Percentiles rank a stretch among this genome's conserved stretches.
These are phyloP conservation scores for Sclerotiophoma versabilis DNA, from an alignment of 2,329 filamentous ascomycete genomes.

Conservation along the genomic window DNA sequence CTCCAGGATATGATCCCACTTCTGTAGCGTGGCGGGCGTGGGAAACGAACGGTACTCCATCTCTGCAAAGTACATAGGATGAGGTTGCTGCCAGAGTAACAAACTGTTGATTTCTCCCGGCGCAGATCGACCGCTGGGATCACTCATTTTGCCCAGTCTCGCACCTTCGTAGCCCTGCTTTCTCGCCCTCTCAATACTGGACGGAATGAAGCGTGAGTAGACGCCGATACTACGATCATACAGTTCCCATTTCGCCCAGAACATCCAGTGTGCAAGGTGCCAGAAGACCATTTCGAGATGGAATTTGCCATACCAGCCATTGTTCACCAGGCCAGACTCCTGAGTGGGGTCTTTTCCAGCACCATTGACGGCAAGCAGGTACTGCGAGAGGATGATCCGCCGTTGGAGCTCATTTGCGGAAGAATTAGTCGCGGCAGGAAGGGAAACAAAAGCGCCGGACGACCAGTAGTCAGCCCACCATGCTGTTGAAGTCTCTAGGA, in stretches of 20 bases:
- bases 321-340: conserved; percentile 59
- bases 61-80: conserved; percentile 64
- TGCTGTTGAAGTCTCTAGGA: conserved; percentile 42
- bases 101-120: conserved; percentile 68
- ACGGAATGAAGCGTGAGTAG: conserved; percentile 57
- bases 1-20: conserved; percentile 62
- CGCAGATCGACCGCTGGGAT: conserved; percentile 62
- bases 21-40: conserved; percentile 52
- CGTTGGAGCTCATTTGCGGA: conserved; percentile 60
- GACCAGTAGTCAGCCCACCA: conserved; percentile 62
- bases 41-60: conserved; percentile 60
- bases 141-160: conserved; percentile 64
- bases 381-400: conserved; percentile 62
- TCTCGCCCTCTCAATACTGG: conserved; percentile 45
- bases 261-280: conserved; percentile 60
- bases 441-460: conserved; percentile 61
- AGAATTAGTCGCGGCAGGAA: conserved; percentile 49
- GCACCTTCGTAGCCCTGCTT: conserved; percentile 53
- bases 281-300: conserved; percentile 64
- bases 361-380: conserved; percentile 61
- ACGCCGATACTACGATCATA: conserved; percentile 57
- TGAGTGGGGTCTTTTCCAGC: conserved; percentile 59
- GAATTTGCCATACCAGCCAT: conserved; percentile 65
- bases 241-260: conserved; percentile 58
- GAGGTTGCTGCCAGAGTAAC: conserved; percentile 58